Base-by-base conservation (phyloP, 2,329 filamentous ascomycete species). In the Clarireedia paspali region DNA sequence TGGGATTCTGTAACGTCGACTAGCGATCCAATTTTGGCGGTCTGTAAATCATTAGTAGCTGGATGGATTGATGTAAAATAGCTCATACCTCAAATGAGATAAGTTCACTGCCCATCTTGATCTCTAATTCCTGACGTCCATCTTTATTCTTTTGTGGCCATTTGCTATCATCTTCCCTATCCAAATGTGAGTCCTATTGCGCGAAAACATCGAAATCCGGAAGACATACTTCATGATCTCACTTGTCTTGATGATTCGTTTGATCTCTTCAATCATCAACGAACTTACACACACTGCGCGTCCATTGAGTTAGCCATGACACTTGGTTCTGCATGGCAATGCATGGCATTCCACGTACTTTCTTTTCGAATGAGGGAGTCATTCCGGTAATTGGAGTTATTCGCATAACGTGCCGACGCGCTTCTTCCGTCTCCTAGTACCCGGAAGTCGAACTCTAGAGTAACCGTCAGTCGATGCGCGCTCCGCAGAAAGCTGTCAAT, bases 111-210 rank as follows among this genome's bases (percentile, higher is more conserved):
- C 92, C 94, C 55, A 99, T 71, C 49, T 91, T 82, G 57, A 99
- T 96, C 73, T 99, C 94, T 48, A 99, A 79, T 74, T 99, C 94
- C 71, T 99, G 94, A 61, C 92, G 84, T 38, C 94, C 94, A 67
- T 99, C 94, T 75, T 97, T 97, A 76, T 99, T 99, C 82, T 97
- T 99, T 72, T 95, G 90, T 0, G 94, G 94, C 94, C 94, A 99
- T 71, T 96, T 96, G 26, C 85, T 88, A 71, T 99, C 94, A 70
- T 99, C 94, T 84, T 99, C 94, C 77, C 90, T 95, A 64, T 60
- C 39, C 17, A 3, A 17, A 5, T 45, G 57, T 73, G 57, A 72
- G 68, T 55, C 44, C 50, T 5, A 44, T 44, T 4, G 39, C 6
- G n/a, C 45, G 36, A 42, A 50, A 42, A 10, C 40, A 9, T 9